Evolutionary conservation across 768 basidiomycete genomes (phyloP).

Genomic region (Tylopilus cervinicoccineus): DNA sequence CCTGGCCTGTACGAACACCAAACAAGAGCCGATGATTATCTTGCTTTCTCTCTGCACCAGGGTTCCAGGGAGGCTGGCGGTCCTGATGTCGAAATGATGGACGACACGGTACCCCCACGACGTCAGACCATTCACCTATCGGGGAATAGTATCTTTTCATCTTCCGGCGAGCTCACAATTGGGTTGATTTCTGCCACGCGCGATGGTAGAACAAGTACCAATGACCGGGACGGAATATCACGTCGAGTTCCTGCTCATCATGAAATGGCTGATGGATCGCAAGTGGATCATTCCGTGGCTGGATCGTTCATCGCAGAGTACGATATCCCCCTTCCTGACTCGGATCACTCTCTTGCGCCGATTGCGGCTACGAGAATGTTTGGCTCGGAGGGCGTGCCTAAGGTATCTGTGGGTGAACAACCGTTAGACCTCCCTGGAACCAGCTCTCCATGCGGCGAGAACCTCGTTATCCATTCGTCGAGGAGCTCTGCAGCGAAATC

Average conservation of each 20-base stretch:
- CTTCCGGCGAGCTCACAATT: conserved; percentile 28
- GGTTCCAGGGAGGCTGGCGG: neutral
- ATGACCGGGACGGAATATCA: neutral
- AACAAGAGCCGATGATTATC: neutral
- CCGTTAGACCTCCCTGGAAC: conserved; percentile 7
- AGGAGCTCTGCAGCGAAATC: neutral
- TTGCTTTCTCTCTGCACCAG: neutral
- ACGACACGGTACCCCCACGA: conserved; percentile 1
- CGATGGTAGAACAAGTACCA: neutral
- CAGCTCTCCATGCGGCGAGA: conserved; percentile 9
- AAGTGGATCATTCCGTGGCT: neutral
- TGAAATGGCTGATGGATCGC: neutral
- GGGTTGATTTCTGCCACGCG: conserved; percentile 1
- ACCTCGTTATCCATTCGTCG: neutral
- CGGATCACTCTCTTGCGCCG: conserved; percentile 1
- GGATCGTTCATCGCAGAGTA: conserved; percentile 19
- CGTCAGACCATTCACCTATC: conserved; percentile 20
- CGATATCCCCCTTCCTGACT: conserved; percentile 7
- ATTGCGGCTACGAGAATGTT: neutral
- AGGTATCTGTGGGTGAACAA: conserved; percentile 1
- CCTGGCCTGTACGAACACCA: neutral
- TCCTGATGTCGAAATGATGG: conserved; percentile 22
- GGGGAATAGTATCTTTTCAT: conserved; percentile 28
- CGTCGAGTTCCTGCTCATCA: neutral
- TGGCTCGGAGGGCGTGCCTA: neutral